A percentile compares a stretch with the other conserved stretches of the same genome.
Evolutionary conservation across 176 grass and related monocot species (phyloP).

Genomic region (Lolium multiflorum): DNA sequence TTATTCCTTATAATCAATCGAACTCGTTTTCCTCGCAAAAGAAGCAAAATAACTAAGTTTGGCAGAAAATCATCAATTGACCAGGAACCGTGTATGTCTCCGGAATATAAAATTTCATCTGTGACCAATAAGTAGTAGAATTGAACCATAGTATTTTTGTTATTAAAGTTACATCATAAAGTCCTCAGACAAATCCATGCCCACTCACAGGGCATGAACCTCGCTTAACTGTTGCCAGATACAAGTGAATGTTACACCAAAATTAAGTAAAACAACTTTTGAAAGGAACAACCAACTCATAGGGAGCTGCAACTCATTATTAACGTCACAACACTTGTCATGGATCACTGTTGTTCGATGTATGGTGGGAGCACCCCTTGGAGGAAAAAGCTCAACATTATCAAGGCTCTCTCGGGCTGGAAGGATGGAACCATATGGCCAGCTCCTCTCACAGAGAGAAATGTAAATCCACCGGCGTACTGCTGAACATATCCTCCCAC

Average conservation of each 20-base stretch:
- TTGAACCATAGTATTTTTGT: no score
- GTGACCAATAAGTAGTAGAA: no score
- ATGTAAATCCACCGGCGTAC: constrained; percentile 1
- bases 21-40: no score
- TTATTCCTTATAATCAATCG: no score
- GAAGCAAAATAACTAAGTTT: no score
- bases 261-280: neutral
- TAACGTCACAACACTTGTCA: neutral
- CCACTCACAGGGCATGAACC: neutral
- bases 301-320: neutral
- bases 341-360: neutral
- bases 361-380: constrained; percentile 19
- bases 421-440: constrained; percentile 23
- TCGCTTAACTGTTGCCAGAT: neutral
- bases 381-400: neutral
- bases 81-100: no score
- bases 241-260: neutral
- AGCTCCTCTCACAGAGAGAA: neutral
- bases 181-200: no score
- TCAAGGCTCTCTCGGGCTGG: constrained; percentile 20
- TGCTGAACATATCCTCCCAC: constrained; percentile 27
- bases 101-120: no score
- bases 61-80: no score
- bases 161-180: no score
- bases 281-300: neutral